Conservation (phyloP, 1,139 yeast species). For the Saccharomyces uvarum region DNA sequence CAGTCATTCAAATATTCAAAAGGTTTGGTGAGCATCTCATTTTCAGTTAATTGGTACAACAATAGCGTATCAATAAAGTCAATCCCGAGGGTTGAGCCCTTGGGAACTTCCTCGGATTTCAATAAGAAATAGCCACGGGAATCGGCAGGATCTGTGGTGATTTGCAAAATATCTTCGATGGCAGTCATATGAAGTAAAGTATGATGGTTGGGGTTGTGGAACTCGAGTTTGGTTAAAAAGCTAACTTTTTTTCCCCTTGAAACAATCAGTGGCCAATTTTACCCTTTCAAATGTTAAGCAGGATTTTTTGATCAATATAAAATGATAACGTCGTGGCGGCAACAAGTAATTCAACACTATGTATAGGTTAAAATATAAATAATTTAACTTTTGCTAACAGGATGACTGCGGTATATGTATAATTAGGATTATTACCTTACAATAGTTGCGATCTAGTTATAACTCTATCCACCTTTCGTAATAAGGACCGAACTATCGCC, state of each 20-base stretch:
- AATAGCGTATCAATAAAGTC: conserved; percentile 27
- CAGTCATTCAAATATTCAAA: conserved; percentile 27
- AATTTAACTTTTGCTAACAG: background rate
- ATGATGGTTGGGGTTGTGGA: background rate
- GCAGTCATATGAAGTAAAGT: conserved; percentile 14
- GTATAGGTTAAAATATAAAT: background rate
- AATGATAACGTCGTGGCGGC: background rate
- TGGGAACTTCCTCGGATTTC: conserved; percentile 13
- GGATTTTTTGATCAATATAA: background rate
- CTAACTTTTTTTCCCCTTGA: background rate
- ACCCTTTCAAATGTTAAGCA: background rate
- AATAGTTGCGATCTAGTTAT: background rate
- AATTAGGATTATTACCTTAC: background rate
- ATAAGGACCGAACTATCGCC: background rate
- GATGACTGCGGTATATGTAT: background rate
- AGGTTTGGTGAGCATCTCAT: conserved; percentile 18
- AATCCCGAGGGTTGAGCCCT: conserved; percentile 5
- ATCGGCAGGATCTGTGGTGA: conserved; percentile 18
- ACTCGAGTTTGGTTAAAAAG: background rate
- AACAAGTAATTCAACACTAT: background rate
- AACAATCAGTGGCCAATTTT: background rate
- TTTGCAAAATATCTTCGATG: conserved; percentile 27
- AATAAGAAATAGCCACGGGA: conserved; percentile 17
- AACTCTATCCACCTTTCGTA: background rate
- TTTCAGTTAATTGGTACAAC: conserved; percentile 30